phyloP scores from a whole-genome alignment of 2,329 filamentous ascomycete genomes.

The Diplodia corticola region DNA sequence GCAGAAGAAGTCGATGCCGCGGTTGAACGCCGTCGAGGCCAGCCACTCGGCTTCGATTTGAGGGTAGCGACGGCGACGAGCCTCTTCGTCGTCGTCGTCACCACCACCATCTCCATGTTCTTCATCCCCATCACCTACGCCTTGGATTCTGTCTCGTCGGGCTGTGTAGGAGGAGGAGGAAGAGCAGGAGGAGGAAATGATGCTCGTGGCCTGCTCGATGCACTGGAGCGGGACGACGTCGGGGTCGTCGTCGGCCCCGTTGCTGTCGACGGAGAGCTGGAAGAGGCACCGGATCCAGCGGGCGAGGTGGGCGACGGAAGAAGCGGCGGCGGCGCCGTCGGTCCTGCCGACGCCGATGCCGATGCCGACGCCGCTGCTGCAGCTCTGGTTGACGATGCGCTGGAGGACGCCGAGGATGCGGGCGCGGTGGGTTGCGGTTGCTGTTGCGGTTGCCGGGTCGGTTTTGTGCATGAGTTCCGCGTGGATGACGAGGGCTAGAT shows the following conservation, averaged over 20 bases:
- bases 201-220: conserved; percentile 61
- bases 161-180: background rate
- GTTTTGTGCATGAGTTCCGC: conserved; percentile 13
- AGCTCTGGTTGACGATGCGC: conserved; percentile 69
- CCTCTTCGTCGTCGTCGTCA: conserved; percentile 32
- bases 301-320: conserved; percentile 57
- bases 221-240: conserved; percentile 49
- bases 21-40: conserved; percentile 68
- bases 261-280: conserved; percentile 57
- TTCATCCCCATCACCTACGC: conserved; percentile 27
- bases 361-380: conserved; percentile 48
- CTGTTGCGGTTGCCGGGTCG: background rate
- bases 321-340: conserved; percentile 46
- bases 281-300: conserved; percentile 80
- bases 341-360: conserved; percentile 54
- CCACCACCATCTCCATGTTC: too few species aligned
- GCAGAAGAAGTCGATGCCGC: conserved; percentile 66
- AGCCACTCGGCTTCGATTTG: conserved; percentile 73
- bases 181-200: conserved; percentile 42
- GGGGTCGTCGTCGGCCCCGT: conserved; percentile 51
- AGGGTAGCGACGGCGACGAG: conserved; percentile 54
- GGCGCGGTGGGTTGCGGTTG: background rate
- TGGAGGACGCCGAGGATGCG: conserved; percentile 47
- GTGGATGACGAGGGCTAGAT: conserved; percentile 49
- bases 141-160: background rate